Percentiles rank a stretch among this genome's conserved stretches.
Evolutionary conservation across 2,329 filamentous ascomycete species (phyloP).

Genomic region (Torrubiellomyces zombiae): DNA sequence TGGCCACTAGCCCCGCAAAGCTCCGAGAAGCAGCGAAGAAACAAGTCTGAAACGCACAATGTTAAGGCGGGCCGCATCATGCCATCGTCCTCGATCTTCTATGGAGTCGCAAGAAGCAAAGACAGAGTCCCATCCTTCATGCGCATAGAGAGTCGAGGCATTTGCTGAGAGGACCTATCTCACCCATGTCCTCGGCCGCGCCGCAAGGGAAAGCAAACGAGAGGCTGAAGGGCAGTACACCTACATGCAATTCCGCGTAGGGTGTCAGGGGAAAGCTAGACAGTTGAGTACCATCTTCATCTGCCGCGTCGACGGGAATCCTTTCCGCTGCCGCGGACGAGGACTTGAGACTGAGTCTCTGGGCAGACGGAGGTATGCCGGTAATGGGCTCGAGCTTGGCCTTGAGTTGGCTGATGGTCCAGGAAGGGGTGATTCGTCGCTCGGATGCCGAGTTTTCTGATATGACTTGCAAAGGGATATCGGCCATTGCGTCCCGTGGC

Average conservation of each 20-base stretch:
- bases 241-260: slow-evolving; percentile 68
- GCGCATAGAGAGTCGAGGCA: slow-evolving; percentile 2
- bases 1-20: too few relatives aligned
- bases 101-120: neutral
- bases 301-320: slow-evolving; percentile 47
- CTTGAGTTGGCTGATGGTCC: slow-evolving; percentile 75
- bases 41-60: slow-evolving; percentile 2
- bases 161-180: slow-evolving; percentile 2
- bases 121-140: too few relatives aligned
- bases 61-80: neutral
- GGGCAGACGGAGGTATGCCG: slow-evolving; percentile 67
- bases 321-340: slow-evolving; percentile 34
- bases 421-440: slow-evolving; percentile 80
- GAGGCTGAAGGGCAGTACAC: slow-evolving; percentile 19
- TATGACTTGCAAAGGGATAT: slow-evolving; percentile 58
- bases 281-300: slow-evolving; percentile 56
- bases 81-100: too few relatives aligned
- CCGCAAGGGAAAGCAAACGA: too few relatives aligned
- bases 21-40: slow-evolving; percentile 1
- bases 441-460: slow-evolving; percentile 71
- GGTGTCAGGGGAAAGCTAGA: slow-evolving; percentile 49
- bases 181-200: too few relatives aligned
- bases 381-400: slow-evolving; percentile 83
- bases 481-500: slow-evolving; percentile 40
- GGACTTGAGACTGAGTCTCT: slow-evolving; percentile 61